Percentiles rank a stretch among this genome's conserved stretches.
Evolutionary conservation across 176 grass and related monocot genomes (phyloP).

Genomic region (Eleusine coracana): DNA sequence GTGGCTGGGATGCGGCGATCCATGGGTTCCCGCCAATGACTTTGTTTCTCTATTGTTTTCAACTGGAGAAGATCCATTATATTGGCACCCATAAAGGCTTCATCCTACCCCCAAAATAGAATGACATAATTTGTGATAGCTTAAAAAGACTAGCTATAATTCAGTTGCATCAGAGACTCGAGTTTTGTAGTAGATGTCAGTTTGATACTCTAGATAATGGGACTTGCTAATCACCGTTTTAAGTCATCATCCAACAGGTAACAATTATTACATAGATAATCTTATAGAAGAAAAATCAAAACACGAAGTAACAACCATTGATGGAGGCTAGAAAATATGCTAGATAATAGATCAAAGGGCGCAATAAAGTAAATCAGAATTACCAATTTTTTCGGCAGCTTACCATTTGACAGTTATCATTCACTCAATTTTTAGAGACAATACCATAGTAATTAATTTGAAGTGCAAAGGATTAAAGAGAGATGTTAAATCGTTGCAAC

Average conservation of each 20-base stretch:
- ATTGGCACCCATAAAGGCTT: background rate
- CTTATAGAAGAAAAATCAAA: no score
- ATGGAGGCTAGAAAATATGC: no score
- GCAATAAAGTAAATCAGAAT: background rate
- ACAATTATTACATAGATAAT: no score
- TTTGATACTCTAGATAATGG: background rate
- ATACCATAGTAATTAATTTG: background rate
- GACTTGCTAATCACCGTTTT: no score
- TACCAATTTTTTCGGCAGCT: background rate
- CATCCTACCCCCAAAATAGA: background rate
- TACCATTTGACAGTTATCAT: background rate
- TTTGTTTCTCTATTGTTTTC: no score
- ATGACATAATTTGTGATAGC: background rate
- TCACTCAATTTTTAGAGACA: background rate
- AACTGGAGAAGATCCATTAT: no score
- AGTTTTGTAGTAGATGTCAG: background rate
- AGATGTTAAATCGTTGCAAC: background rate
- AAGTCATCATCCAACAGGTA: no score
- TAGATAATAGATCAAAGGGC: background rate
- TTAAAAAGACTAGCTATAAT: background rate
- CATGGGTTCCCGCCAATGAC: no score
- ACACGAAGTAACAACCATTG: no score
- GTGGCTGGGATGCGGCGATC: no score
- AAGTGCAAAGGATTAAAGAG: background rate
- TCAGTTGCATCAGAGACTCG: background rate